Evolutionary conservation across 2,329 filamentous ascomycete species (phyloP).

Genomic region (Didymella lethalis): DNA sequence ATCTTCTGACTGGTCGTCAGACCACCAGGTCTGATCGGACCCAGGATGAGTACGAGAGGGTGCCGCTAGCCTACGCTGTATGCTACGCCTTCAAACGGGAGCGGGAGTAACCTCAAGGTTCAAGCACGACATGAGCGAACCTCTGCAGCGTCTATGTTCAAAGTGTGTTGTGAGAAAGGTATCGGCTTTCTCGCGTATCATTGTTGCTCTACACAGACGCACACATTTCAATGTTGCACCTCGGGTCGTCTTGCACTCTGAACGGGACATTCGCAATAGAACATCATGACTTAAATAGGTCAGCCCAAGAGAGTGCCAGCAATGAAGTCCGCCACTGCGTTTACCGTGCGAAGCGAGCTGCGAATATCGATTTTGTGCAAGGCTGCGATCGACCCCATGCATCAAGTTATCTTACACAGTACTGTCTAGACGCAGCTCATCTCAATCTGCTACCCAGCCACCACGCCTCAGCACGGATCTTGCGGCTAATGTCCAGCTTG

Average conservation of each 20-base stretch:
- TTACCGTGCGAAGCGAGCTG: neutral
- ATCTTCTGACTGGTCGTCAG: conserved; percentile 6
- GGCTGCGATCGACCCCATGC: neutral
- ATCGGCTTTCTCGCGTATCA: neutral
- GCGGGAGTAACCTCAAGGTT: conserved; percentile 40
- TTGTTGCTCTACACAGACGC: neutral
- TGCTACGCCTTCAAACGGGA: conserved; percentile 42
- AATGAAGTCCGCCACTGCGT: neutral
- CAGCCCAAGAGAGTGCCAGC: neutral
- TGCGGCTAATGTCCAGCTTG: conserved; percentile 28
- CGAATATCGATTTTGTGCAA: conserved; percentile 1
- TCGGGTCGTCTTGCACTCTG: neutral
- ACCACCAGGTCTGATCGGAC: conserved; percentile 36
- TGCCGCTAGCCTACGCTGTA: conserved; percentile 36
- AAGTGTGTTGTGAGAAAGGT: neutral
- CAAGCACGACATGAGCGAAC: conserved; percentile 31
- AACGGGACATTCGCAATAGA: neutral
- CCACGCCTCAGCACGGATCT: conserved; percentile 23
- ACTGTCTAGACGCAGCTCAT: neutral
- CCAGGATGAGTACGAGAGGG: conserved; percentile 37
- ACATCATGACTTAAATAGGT: neutral
- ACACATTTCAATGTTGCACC: neutral
- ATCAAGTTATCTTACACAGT: neutral
- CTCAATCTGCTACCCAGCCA: conserved; percentile 3
- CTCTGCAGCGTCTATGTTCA: neutral